Evolutionary conservation across 495 filamentous ascomycete species (phyloP).

Genomic region (Emericellopsis terricola): DNA sequence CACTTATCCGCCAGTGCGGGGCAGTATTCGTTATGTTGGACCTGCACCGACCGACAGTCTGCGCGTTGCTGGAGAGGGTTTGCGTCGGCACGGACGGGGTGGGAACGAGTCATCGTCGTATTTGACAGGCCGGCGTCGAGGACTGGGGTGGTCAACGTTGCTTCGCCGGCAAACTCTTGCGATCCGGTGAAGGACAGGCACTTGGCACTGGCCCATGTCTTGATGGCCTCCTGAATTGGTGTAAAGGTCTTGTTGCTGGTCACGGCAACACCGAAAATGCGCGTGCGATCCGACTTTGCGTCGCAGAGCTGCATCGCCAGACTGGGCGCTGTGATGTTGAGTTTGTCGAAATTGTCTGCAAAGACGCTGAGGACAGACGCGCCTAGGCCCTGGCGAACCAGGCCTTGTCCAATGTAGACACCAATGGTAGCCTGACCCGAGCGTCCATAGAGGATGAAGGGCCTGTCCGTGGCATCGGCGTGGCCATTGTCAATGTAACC

Average conservation of each 20-base stretch:
- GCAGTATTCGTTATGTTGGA: slow-evolving; percentile 18
- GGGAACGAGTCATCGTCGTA: too few species aligned
- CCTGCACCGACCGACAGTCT: slow-evolving; percentile 10
- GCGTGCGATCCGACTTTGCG: slow-evolving; percentile 7
- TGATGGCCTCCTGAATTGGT: slow-evolving; percentile 13
- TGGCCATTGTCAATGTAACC: slow-evolving; percentile 9
- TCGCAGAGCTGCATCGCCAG: slow-evolving; percentile 21
- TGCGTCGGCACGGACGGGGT: slow-evolving; percentile 5
- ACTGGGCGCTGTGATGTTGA: slow-evolving; percentile 5
- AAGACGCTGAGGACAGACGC: slow-evolving; percentile 8
- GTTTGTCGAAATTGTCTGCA: slow-evolving; percentile 6
- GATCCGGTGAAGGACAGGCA: slow-evolving; percentile 11
- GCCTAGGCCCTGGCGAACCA: slow-evolving; percentile 10
- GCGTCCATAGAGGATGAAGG: slow-evolving; percentile 7
- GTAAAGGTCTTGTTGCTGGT: slow-evolving; percentile 14
- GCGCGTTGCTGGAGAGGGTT: neutral
- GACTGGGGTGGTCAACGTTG: too few species aligned
- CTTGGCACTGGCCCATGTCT: slow-evolving; percentile 14
- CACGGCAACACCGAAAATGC: slow-evolving; percentile 16
- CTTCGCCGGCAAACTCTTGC: slow-evolving; percentile 7
- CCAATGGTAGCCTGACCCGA: slow-evolving; percentile 9
- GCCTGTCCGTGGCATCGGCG: slow-evolving; percentile 3
- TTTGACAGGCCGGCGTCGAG: too few species aligned
- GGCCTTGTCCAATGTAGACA: slow-evolving; percentile 8
- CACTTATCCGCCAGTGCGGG: slow-evolving; percentile 20